Conservation (phyloP, 2,329 filamentous ascomycete genomes). For the Blastomyces gilchristii region DNA sequence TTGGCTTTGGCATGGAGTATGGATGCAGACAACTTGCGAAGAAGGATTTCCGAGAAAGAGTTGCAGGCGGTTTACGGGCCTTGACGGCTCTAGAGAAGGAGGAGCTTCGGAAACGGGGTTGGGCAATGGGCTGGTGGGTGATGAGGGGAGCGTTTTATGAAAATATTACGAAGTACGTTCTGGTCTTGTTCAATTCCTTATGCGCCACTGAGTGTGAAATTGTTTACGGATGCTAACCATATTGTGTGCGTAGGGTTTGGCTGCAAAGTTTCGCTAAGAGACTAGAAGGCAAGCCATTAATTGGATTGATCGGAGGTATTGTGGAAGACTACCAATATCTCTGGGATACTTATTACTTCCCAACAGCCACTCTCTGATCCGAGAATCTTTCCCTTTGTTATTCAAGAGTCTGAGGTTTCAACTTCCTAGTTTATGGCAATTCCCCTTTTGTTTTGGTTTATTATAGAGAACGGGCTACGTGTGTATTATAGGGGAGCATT, state of each 20-base stretch:
- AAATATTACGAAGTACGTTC: constrained; percentile 59
- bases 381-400: constrained; percentile 8
- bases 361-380: constrained; percentile 46
- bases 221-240: constrained; percentile 20
- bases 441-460: not conserved
- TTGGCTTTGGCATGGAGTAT: constrained; percentile 76
- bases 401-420: not conserved
- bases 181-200: not conserved
- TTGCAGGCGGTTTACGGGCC: constrained; percentile 62
- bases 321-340: constrained; percentile 94
- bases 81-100: constrained; percentile 79
- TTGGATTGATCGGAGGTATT: constrained; percentile 72
- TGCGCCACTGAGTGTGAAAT: not conserved
- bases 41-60: constrained; percentile 50
- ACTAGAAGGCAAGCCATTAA: constrained; percentile 61
- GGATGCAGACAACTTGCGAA: constrained; percentile 76
- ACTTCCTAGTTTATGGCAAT: not conserved
- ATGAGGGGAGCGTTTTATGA: constrained; percentile 98
- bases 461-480: not conserved
- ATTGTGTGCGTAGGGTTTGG: constrained; percentile 38
- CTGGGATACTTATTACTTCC: constrained; percentile 97
- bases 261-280: constrained; percentile 60
- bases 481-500: constrained; percentile 1
- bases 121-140: constrained; percentile 88
- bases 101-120: constrained; percentile 77